Base-by-base conservation (phyloP, 176 grass and related monocot species). In the Phoenix roebelenii region DNA sequence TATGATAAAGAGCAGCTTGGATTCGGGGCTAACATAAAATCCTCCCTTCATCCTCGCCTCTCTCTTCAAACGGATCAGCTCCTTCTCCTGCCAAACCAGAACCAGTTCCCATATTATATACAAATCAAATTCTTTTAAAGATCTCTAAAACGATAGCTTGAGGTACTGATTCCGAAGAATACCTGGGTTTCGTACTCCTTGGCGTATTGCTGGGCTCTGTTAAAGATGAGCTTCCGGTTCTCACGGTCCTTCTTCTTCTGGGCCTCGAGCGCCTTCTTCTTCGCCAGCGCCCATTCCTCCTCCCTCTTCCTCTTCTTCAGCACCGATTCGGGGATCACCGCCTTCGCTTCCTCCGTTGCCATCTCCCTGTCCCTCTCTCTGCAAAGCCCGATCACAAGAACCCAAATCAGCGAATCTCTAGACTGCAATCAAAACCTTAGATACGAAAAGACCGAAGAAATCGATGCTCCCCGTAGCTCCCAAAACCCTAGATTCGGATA, bases 281-380 rank as follows among this genome's bases (percentile, higher is more conserved):
- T 70, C 4, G 55, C 39, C 3, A 51, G 22, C 18, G 68, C 55
- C 56, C 68, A 71, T 16, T 60, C 3, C 23, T 51, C 68, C 44
- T 71, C 68, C 56, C 68, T 23, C 68, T 59, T 71, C 39, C 35
- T 22, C 68, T 71, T 71, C 68, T 71, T 71, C 55, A 71, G 16
- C 32, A 70, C 67, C 55, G 67, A 70, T 5, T 70, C 67, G 10
- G 67, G 67, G 19, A 70, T 25, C 55, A 59, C 35, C 22, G 22
- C 55, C 55, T 70, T 70, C 55, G 22, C 20, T 17, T 59, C 55
- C 55, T 58, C 55, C 16, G 44, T 51, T 39, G 55, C 16, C 55
- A 59, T 70, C 39, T 26, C 6, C 3, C 35, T 44, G 9, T 0
- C 35, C 10, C 35, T 12, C 35, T 35, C 32, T 44, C 35, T 44